A percentile compares a stretch with the other conserved stretches of the same genome.
Conservation (phyloP, 2,329 filamentous ascomycete species). For the Clonostachys byssicola region DNA sequence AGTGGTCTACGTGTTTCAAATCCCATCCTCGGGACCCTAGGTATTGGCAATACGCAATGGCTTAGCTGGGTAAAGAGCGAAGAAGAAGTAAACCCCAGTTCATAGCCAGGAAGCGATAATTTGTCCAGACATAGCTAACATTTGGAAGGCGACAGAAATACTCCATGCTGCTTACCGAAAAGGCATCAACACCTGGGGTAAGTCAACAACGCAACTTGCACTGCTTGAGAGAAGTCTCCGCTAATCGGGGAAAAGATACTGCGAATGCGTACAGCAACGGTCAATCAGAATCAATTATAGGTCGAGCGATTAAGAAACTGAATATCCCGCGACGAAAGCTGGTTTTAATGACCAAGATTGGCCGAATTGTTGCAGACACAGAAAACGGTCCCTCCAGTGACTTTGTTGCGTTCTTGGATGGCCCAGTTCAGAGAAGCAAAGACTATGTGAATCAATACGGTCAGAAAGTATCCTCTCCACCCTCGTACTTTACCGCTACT, state of each 20-base stretch:
- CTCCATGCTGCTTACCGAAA: background rate
- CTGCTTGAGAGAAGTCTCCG: background rate
- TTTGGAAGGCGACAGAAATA: background rate
- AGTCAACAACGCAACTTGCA: background rate
- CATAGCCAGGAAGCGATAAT: background rate
- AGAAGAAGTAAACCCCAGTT: slow-evolving; percentile 31
- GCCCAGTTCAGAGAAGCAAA: slow-evolving; percentile 7
- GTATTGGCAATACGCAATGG: slow-evolving; percentile 16
- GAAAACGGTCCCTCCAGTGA: slow-evolving; percentile 3
- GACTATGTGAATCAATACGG: slow-evolving; percentile 30
- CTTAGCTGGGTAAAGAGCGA: slow-evolving; percentile 6
- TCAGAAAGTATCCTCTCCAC: background rate
- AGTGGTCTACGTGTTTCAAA: slow-evolving; percentile 30
- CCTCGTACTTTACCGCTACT: background rate
- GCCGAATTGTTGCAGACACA: slow-evolving; percentile 39
- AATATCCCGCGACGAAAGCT: slow-evolving; percentile 50
- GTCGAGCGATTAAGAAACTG: slow-evolving; percentile 54
- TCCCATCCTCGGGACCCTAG: slow-evolving; percentile 20
- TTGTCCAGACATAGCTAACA: background rate
- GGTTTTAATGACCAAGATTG: slow-evolving; percentile 55
- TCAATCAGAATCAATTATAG: slow-evolving; percentile 45
- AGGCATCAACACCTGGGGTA: background rate
- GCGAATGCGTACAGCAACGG: slow-evolving; percentile 55
- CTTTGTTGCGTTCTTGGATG: slow-evolving; percentile 5
- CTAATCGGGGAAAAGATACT: slow-evolving; percentile 25